Evolutionary conservation across 2,329 filamentous ascomycete species (phyloP).

Genomic region (Exophiala sp.): DNA sequence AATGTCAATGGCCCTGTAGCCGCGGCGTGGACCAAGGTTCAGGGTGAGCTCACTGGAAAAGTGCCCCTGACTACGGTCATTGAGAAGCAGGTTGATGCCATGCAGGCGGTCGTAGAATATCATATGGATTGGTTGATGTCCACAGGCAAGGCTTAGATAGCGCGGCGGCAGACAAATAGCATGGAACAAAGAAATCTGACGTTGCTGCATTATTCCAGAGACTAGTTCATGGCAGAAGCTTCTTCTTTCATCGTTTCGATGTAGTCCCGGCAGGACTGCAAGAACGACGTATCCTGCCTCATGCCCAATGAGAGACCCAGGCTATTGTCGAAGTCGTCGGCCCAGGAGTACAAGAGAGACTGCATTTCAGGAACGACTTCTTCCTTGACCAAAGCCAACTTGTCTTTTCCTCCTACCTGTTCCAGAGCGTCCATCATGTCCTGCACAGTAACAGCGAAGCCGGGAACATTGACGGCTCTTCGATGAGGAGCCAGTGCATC

Average conservation of each 20-base stretch:
- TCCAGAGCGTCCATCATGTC: slow-evolving; percentile 55
- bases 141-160: background rate
- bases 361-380: slow-evolving; percentile 48
- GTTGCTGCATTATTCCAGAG: too few species aligned
- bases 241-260: slow-evolving; percentile 32
- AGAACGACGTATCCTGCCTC: slow-evolving; percentile 49
- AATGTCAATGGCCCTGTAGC: slow-evolving; percentile 29
- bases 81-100: background rate
- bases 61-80: background rate
- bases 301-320: slow-evolving; percentile 51
- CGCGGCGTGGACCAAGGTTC: slow-evolving; percentile 26
- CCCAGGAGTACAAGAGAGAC: slow-evolving; percentile 54
- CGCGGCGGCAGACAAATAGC: background rate
- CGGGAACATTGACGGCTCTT: slow-evolving; percentile 56
- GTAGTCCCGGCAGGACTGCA: slow-evolving; percentile 55
- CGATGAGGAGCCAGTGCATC: slow-evolving; percentile 40
- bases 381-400: slow-evolving; percentile 49
- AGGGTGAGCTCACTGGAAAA: background rate
- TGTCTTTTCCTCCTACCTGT: slow-evolving; percentile 52
- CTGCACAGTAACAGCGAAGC: slow-evolving; percentile 49
- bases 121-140: background rate
- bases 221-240: too few species aligned
- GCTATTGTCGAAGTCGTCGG: slow-evolving; percentile 51
- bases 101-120: background rate
- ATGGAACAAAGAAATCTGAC: background rate